phyloP scores from a whole-genome alignment of 148 eudicot genomes.

The Diospyros kaki region DNA sequence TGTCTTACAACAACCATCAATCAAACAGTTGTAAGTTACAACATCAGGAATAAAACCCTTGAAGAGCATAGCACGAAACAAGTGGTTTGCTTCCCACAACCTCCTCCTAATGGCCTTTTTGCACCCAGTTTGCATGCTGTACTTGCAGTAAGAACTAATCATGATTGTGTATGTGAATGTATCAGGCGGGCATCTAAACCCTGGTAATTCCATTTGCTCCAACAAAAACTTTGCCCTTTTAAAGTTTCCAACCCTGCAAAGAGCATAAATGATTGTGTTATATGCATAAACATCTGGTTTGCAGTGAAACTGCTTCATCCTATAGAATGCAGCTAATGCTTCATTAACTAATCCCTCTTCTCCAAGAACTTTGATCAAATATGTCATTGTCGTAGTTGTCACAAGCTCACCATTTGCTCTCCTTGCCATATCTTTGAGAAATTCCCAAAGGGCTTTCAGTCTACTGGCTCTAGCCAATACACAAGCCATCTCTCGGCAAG shows the following conservation, averaged over 20 bases:
- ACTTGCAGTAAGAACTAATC: slow-evolving; percentile 70
- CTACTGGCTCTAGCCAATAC: slow-evolving; percentile 64
- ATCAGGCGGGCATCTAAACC: slow-evolving; percentile 80
- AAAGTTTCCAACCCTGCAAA: slow-evolving; percentile 72
- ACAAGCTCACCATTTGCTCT: slow-evolving; percentile 39
- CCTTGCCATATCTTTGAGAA: slow-evolving; percentile 57
- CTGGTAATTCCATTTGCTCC: slow-evolving; percentile 83
- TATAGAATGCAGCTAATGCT: slow-evolving; percentile 58
- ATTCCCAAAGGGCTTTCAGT: slow-evolving; percentile 51
- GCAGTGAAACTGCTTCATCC: slow-evolving; percentile 76
- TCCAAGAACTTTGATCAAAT: slow-evolving; percentile 80
- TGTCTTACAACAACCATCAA: slow-evolving; percentile 89
- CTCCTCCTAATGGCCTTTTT: slow-evolving; percentile 74
- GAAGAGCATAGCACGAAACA: slow-evolving; percentile 68
- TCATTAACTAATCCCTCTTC: slow-evolving; percentile 76
- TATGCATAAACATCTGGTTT: slow-evolving; percentile 81
- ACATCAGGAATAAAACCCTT: slow-evolving; percentile 87
- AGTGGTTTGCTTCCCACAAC: slow-evolving; percentile 86
- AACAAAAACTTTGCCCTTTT: slow-evolving; percentile 61
- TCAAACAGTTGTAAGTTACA: slow-evolving; percentile 82
- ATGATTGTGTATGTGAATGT: slow-evolving; percentile 66
- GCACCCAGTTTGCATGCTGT: slow-evolving; percentile 64
- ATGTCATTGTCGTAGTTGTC: slow-evolving; percentile 58
- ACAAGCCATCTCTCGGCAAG: slow-evolving; percentile 72
- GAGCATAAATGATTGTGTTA: slow-evolving; percentile 59